A percentile compares a stretch with the other conserved stretches of the same genome.
phyloP scores from a whole-genome alignment of 768 basidiomycete species.

The Trichaptum fuscoviolaceum region DNA sequence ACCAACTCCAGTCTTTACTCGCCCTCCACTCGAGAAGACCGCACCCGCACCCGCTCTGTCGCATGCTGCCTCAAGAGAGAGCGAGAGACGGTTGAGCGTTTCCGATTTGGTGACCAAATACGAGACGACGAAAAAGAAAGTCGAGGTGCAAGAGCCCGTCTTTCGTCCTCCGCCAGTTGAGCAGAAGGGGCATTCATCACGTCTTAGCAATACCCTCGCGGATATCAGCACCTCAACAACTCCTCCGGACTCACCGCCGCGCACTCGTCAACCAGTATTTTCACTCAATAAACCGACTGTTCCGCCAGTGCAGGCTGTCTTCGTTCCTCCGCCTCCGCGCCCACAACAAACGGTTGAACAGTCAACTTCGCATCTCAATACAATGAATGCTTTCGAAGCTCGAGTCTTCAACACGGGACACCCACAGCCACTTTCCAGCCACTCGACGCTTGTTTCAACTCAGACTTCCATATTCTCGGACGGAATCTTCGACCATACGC shows the following conservation, averaged over 20 bases:
- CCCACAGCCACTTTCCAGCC: not conserved
- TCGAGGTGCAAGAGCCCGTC: constrained; percentile 4
- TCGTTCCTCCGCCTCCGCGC: constrained; percentile 13
- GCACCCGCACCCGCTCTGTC: not conserved
- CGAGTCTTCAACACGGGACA: not conserved
- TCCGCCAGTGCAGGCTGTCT: constrained; percentile 14
- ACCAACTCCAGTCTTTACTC: not conserved
- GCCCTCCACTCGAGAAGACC: not conserved
- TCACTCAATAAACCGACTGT: not conserved
- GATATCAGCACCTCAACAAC: constrained; percentile 47
- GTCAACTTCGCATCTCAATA: constrained; percentile 18
- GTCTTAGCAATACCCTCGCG: not conserved
- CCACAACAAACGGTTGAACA: constrained; percentile 37
- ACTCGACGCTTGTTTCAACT: constrained; percentile 20
- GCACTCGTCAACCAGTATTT: constrained; percentile 13
- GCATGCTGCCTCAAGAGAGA: constrained; percentile 11
- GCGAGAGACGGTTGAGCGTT: constrained; percentile 43
- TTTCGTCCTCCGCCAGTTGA: constrained; percentile 10
- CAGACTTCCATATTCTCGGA: constrained; percentile 49
- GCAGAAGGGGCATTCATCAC: constrained; percentile 8
- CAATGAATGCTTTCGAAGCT: not conserved
- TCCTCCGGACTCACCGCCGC: constrained; percentile 52
- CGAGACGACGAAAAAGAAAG: constrained; percentile 29
- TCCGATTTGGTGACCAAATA: constrained; percentile 53
- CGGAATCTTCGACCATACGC: constrained; percentile 42